phyloP scores from a whole-genome alignment of 495 filamentous ascomycete genomes.

The Tuber umbilicatum region DNA sequence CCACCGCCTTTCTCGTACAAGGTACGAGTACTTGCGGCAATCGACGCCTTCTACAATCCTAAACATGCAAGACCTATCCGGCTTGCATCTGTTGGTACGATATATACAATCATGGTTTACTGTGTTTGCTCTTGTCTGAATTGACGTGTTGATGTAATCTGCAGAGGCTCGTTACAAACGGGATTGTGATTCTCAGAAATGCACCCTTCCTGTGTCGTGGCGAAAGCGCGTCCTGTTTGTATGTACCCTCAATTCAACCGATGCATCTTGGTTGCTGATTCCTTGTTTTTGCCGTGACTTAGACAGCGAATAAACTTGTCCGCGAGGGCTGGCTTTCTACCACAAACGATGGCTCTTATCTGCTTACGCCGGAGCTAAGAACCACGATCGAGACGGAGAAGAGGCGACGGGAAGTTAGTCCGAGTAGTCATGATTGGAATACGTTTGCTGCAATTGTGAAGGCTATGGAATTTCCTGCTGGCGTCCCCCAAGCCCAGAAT shows the following conservation, averaged over 20 bases:
- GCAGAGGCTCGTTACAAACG: conserved; percentile 17
- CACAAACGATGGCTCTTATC: conserved; percentile 20
- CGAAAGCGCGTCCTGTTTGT: conserved; percentile 38
- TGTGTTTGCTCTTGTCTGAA: background rate
- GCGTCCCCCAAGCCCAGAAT: background rate
- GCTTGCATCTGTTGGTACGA: conserved; percentile 27
- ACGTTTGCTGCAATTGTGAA: conserved; percentile 31
- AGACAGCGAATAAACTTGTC: conserved; percentile 37
- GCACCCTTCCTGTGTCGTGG: conserved; percentile 33
- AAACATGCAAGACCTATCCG: conserved; percentile 25
- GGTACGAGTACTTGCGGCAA: conserved; percentile 39
- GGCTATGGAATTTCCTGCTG: conserved; percentile 15
- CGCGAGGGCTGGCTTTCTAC: conserved; percentile 31
- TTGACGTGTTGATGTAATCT: background rate
- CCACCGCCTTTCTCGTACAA: conserved; percentile 37
- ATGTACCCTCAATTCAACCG: conserved; percentile 6
- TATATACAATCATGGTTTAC: background rate
- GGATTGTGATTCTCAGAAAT: conserved; percentile 17
- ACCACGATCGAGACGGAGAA: conserved; percentile 32
- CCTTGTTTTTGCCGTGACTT: background rate
- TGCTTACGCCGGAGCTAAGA: conserved; percentile 22
- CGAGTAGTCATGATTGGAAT: conserved; percentile 39
- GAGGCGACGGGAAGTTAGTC: conserved; percentile 28
- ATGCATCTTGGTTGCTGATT: background rate
- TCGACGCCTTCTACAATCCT: conserved; percentile 33